These are phyloP conservation scores for Recurvomyces mirabilis DNA, from an alignment of 495 filamentous ascomycete genomes.

Conservation along the genomic window DNA sequence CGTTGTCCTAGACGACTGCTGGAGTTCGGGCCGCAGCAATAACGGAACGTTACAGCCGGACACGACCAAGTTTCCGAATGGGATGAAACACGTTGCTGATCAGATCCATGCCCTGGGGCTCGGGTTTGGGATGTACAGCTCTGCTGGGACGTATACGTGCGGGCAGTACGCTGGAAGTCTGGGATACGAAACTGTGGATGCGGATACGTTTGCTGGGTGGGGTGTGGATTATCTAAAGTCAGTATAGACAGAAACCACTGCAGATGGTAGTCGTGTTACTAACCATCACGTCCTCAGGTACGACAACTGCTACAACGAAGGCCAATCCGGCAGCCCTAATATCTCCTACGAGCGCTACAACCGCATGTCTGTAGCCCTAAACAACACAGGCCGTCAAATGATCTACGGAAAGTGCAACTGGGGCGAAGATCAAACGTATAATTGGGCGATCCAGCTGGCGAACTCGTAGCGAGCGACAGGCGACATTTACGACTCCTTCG, in stretches of 20 bases:
- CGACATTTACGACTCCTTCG: conserved; percentile 38
- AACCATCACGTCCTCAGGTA: too few species aligned
- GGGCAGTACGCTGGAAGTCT: conserved; percentile 41
- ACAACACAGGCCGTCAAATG: conserved; percentile 43
- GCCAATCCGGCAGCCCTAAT: conserved; percentile 38
- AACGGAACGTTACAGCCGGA: conserved; percentile 38
- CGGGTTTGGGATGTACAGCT: conserved; percentile 56
- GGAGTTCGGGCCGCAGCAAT: conserved; percentile 39
- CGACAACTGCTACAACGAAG: conserved; percentile 56
- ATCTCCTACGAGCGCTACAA: conserved; percentile 43
- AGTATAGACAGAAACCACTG: too few species aligned
- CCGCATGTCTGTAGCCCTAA: conserved; percentile 51
- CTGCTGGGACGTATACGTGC: conserved; percentile 38
- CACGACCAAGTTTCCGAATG: conserved; percentile 48
- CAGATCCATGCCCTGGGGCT: conserved; percentile 49
- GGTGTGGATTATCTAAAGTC: conserved; percentile 46
- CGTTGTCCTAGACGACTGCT: conserved; percentile 56
- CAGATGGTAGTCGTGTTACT: too few species aligned
- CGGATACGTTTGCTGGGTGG: conserved; percentile 49
- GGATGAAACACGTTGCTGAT: conserved; percentile 40
- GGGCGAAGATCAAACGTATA: conserved; percentile 40
- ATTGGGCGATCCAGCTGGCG: conserved; percentile 45
- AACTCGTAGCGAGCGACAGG: conserved; percentile 48
- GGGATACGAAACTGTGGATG: conserved; percentile 52
- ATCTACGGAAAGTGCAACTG: conserved; percentile 56